Percentiles rank a stretch among this genome's conserved stretches.
Evolutionary conservation across 1,284 basidiomycete species (phyloP).

Genomic region (Earliella scabrosa): DNA sequence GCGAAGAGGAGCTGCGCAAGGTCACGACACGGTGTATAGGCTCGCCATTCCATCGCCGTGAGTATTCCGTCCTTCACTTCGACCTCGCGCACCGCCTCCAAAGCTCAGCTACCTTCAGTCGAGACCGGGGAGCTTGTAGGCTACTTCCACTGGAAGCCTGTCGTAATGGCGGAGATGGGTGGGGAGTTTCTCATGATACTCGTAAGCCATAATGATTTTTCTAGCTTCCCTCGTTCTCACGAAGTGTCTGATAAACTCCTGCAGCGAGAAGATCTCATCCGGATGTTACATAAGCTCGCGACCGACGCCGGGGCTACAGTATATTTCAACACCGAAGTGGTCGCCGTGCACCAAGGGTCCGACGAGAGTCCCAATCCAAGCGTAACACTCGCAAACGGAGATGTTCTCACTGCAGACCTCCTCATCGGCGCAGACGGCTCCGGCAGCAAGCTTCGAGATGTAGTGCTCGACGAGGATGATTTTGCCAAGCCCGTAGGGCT

Average conservation of each 20-base stretch:
- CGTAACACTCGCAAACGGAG: slow-evolving; percentile 40
- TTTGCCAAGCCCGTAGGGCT: slow-evolving; percentile 17
- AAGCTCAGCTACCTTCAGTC: slow-evolving; percentile 33
- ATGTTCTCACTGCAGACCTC: slow-evolving; percentile 41
- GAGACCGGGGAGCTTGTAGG: slow-evolving; percentile 49
- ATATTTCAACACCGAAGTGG: slow-evolving; percentile 43
- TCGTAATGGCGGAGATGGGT: slow-evolving; percentile 56
- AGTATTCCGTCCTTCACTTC: slow-evolving; percentile 12
- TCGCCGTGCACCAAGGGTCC: slow-evolving; percentile 25
- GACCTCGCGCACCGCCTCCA: too few species aligned
- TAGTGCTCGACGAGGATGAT: slow-evolving; percentile 27
- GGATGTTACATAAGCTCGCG: slow-evolving; percentile 46
- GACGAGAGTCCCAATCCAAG: slow-evolving; percentile 30
- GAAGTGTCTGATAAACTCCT: neutral
- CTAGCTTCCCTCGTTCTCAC: neutral
- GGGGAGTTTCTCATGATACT: slow-evolving; percentile 51
- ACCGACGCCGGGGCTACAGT: slow-evolving; percentile 45
- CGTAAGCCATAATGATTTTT: slow-evolving; percentile 17
- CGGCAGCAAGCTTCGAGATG: slow-evolving; percentile 34
- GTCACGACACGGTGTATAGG: slow-evolving; percentile 36
- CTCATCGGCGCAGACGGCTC: slow-evolving; percentile 47
- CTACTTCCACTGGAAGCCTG: slow-evolving; percentile 53
- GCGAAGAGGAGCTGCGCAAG: slow-evolving; percentile 42
- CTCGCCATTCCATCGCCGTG: slow-evolving; percentile 36
- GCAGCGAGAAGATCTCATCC: slow-evolving; percentile 52